Percentiles rank a stretch among this genome's conserved stretches.
Conservation (phyloP, 2,329 filamentous ascomycete species). For the Escovopsis sp. region DNA sequence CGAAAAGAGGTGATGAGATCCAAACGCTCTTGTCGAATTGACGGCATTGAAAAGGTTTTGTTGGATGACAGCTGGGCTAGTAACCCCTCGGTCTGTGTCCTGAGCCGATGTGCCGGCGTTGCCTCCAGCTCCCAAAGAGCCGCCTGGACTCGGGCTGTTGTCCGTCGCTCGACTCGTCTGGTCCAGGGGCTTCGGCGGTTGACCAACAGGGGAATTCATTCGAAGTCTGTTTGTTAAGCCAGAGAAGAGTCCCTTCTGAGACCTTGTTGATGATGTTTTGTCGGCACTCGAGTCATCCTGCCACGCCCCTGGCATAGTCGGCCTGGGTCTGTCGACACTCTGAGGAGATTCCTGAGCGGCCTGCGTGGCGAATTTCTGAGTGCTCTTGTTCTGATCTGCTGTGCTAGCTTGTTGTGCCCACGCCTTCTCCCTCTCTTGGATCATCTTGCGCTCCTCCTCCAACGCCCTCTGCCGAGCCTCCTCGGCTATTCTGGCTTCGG, state of each 20-base stretch:
- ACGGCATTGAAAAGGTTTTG: slow-evolving; percentile 67
- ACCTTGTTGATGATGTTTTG: slow-evolving; percentile 20
- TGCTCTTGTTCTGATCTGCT: slow-evolving; percentile 17
- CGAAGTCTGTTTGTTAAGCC: slow-evolving; percentile 47
- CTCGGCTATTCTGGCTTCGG: slow-evolving; percentile 77
- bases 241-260: slow-evolving; percentile 49
- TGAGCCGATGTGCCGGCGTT: slow-evolving; percentile 6
- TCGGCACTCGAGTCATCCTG: slow-evolving; percentile 32
- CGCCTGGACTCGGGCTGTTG: slow-evolving; percentile 7
- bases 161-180: slow-evolving; percentile 13
- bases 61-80: slow-evolving; percentile 45
- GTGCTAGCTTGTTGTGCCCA: slow-evolving; percentile 18
- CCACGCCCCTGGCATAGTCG: slow-evolving; percentile 62
- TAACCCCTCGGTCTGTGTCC: slow-evolving; percentile 28
- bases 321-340: slow-evolving; percentile 25
- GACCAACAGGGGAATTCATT: slow-evolving; percentile 24
- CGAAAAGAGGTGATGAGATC: slow-evolving; percentile 58
- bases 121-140: too few species aligned
- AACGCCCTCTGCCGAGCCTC: slow-evolving; percentile 62
- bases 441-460: slow-evolving; percentile 55
- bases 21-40: slow-evolving; percentile 61
- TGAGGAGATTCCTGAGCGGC: slow-evolving; percentile 24
- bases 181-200: slow-evolving; percentile 16
- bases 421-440: slow-evolving; percentile 39
- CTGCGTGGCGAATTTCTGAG: slow-evolving; percentile 13